Evolutionary conservation across 371 early-diverging fungal genomes (phyloP), one percentile per base, ranked within the genome.

Genomic region (Zancudomyces culisetae): DNA sequence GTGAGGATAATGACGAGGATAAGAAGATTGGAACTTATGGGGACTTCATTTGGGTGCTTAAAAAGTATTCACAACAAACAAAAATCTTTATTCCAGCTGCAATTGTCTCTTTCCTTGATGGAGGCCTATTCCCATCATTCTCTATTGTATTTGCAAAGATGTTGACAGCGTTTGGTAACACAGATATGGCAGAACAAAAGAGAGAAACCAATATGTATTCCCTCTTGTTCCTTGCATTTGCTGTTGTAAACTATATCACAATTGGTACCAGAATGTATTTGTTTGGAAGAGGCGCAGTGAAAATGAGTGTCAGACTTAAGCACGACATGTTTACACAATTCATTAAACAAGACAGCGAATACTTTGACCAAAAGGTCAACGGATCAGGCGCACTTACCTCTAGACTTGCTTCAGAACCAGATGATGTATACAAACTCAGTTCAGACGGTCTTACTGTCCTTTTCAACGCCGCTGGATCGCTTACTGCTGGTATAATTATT

Each of bases 301-400:
- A 47, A 13, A 62, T 86, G 53, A 79, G 82, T 1, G 66, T 57
- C 40, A 67, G 73, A 3, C 59, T 87, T 49, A 68, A 87, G 29
- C 52, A 65, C 39, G 54, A 59, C 49, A 60, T 68, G 10, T 85
- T 85, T 65, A 45, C 59, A 6, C 65, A 77, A 8, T 64, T 84
- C 49, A 52, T 86, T 54, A 57, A 70, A 2, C 94, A 92, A 71
- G 89, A 92, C 57, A 77, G 90, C 53, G 81, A 71, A 4, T 94
- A 73, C 64, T 94, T 83, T 64, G 95, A 94, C 64, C 70, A 76
- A 24, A 80, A 80, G 28, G 76, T 78, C 43, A 79, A 93, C 68
- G 76, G 71, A 30, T 78, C 82, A 20, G 94, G 95, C 52, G 83
- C 81, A 21, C 67, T 93, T 40, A 79, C 87, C 0, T 70, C 88